Evolutionary conservation across 331 rosid genomes (phyloP).

Genomic region (Telfairia occidentalis): DNA sequence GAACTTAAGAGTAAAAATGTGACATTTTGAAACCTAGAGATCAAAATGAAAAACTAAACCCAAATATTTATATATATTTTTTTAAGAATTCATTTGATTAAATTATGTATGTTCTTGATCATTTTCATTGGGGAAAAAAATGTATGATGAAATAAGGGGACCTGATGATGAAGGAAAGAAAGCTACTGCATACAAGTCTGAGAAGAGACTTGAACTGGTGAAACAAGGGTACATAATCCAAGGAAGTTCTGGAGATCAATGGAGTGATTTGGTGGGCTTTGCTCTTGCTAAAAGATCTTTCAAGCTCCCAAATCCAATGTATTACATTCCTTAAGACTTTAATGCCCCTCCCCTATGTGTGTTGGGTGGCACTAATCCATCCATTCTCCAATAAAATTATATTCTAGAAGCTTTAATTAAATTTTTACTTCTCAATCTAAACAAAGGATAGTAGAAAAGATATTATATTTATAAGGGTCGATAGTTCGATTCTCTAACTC

Average conservation of each 20-base stretch:
- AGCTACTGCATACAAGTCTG: constrained; percentile 58
- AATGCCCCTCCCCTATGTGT: not conserved
- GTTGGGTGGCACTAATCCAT: too few species aligned
- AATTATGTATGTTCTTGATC: not conserved
- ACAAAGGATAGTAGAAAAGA: too few species aligned
- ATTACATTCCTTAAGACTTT: constrained; percentile 34
- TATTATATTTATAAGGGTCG: too few species aligned
- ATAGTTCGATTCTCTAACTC: too few species aligned
- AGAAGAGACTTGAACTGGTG: constrained; percentile 56
- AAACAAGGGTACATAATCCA: constrained; percentile 49
- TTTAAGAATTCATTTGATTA: not conserved
- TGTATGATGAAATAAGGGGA: constrained; percentile 27
- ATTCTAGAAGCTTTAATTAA: too few species aligned
- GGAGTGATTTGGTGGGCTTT: constrained; percentile 80
- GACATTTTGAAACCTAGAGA: too few species aligned
- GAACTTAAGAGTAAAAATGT: too few species aligned
- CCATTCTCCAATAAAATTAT: too few species aligned
- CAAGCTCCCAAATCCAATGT: constrained; percentile 86
- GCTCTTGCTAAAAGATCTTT: constrained; percentile 54
- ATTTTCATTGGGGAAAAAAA: too few species aligned
- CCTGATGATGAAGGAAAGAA: constrained; percentile 48
- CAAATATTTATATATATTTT: too few species aligned
- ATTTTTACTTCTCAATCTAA: too few species aligned
- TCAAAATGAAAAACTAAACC: too few species aligned
- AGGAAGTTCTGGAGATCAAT: constrained; percentile 85